phyloP scores from a whole-genome alignment of 441 rosid genomes.

The Populus trichocarpa region DNA sequence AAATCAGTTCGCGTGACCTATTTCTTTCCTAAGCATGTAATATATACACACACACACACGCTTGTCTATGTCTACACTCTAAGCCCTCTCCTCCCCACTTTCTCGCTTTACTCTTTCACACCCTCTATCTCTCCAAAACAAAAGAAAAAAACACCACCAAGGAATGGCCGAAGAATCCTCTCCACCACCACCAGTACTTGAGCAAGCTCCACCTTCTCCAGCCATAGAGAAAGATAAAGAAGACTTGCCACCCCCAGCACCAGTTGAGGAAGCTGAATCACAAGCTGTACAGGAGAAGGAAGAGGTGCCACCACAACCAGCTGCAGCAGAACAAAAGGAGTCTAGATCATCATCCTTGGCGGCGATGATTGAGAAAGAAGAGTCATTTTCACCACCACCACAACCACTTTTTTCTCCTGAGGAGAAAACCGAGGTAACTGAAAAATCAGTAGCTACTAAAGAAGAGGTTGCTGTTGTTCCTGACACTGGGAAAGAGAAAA shows the following conservation, averaged over 20 bases:
- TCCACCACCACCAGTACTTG: constrained; percentile 3
- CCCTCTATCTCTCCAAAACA: neutral
- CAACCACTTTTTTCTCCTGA: neutral
- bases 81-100: neutral
- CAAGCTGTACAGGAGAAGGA: constrained; percentile 6
- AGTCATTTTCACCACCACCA: neutral
- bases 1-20: neutral
- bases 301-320: neutral
- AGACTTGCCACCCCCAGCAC: neutral
- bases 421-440: constrained; percentile 15
- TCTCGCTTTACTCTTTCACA: neutral
- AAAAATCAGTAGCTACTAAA: constrained; percentile 9
- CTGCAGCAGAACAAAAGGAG: constrained; percentile 14
- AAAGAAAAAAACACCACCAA: neutral
- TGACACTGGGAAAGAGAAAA: constrained; percentile 9
- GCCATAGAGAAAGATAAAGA: constrained; percentile 1
- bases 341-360: constrained; percentile 38
- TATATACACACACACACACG: neutral
- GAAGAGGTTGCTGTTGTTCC: constrained; percentile 22
- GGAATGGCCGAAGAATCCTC: constrained; percentile 22
- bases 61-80: no score
- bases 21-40: neutral
- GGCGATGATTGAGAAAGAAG: constrained; percentile 46
- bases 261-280: constrained; percentile 10
- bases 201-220: neutral